Base-by-base conservation (phyloP, 345 rosid species). In the Lumnitzera racemosa region DNA sequence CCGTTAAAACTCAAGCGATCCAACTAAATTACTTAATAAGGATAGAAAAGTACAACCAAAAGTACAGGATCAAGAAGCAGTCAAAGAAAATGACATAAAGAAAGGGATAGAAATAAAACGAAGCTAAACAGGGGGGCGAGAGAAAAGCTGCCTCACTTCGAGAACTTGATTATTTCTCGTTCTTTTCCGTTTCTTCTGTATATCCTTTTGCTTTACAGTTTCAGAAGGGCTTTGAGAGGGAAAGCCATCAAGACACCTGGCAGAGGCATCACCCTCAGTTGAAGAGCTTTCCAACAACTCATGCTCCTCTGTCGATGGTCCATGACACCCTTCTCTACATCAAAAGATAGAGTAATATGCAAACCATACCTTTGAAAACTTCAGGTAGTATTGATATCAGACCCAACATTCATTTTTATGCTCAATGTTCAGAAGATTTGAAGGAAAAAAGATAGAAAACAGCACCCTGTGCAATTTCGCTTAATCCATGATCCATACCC, bases 101-200 rank as follows among this genome's bases (percentile, higher is more conserved):
- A 50, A 49, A 24, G 41, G 3, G 16, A 12, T 50, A 11, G 54
- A 43, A 64, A 31, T 48, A 25, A 50, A 14, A 49, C 11, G 29
- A 50, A 11, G 24, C 20, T 13, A 47, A 49, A 25, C 41, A 49
- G 43, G 50, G 43, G 50, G n/a, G 16, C 17, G 47, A 23, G 14
- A 47, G 29, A 46, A 63, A 13, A 58, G 23, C 55, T 55, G 17
- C 52, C 70, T 24, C 75, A 76, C 79, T 13, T 70, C 65, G 11
- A 55, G 46, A 47, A 59, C 65, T 60, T 8, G 56, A 43, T 54
- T 51, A 48, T 59, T 70, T 36, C 24, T 31, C 65, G 23, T 67
- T 62, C 58, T 72, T 64, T 55, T 70, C 59, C n/a, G 72, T 53
- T 51, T 60, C 67, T 52, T 79, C 67, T 59, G 70, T 9, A 67